A percentile compares a stretch with the other conserved stretches of the same genome.
Conservation (phyloP, 345 rosid genomes). For the Bruguiera gymnorhiza region DNA sequence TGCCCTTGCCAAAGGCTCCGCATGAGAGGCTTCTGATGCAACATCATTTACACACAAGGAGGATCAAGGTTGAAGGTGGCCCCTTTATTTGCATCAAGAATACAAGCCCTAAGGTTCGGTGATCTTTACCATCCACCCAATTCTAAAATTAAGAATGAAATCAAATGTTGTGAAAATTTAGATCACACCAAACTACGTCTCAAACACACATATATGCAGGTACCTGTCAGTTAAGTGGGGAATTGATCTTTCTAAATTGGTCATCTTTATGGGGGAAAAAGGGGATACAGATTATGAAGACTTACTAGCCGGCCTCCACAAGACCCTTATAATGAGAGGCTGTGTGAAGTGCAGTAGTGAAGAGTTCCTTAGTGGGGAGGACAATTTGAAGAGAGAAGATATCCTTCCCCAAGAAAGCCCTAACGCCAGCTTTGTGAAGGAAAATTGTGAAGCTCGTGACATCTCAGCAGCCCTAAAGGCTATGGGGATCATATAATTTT, state of each 20-base stretch:
- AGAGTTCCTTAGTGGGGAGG: constrained; percentile 52
- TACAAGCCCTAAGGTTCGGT: constrained; percentile 73
- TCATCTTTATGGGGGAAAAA: constrained; percentile 64
- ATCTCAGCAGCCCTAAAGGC: constrained; percentile 48
- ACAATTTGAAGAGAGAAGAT: constrained; percentile 59
- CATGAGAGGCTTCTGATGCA: constrained; percentile 84
- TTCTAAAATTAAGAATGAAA: not conserved
- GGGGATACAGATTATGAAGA: constrained; percentile 85
- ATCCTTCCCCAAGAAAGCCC: constrained; percentile 44
- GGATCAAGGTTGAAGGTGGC: constrained; percentile 66
- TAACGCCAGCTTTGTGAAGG: constrained; percentile 40
- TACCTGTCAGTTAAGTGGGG: constrained; percentile 86
- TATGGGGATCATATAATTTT: constrained; percentile 44
- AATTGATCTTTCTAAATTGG: constrained; percentile 54
- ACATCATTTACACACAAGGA: constrained; percentile 53
- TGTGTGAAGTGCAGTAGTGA: constrained; percentile 55
- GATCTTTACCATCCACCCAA: not conserved
- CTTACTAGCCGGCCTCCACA: constrained; percentile 70
- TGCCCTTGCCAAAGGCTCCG: constrained; percentile 71
- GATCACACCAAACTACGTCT: not conserved
- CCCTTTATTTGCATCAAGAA: constrained; percentile 80
- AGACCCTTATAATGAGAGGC: constrained; percentile 56
- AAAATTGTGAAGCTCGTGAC: constrained; percentile 38
- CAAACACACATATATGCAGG: constrained; percentile 38
- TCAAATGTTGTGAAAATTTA: not conserved